Evolutionary conservation across 768 basidiomycete species (phyloP).

Genomic region (Fomitopsis serialis): DNA sequence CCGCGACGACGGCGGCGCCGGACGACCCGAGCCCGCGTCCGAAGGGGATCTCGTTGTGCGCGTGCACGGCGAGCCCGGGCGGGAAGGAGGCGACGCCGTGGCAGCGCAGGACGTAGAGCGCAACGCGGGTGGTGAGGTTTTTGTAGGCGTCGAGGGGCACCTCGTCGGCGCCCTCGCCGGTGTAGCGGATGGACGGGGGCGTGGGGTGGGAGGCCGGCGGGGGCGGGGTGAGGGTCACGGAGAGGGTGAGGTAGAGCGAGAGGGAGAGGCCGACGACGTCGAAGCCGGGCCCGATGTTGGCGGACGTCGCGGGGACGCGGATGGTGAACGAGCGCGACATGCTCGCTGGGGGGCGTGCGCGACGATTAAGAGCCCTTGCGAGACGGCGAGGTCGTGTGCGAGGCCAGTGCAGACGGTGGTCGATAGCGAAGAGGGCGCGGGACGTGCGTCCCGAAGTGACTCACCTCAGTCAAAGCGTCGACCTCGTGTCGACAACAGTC

Average conservation of each 20-base stretch:
- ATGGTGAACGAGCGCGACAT: slow-evolving; percentile 50
- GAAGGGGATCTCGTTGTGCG: slow-evolving; percentile 92
- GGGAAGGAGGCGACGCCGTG: slow-evolving; percentile 74
- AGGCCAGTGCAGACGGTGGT: too few species aligned
- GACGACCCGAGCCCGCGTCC: slow-evolving; percentile 97
- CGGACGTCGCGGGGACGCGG: slow-evolving; percentile 92
- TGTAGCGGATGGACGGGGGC: slow-evolving; percentile 66
- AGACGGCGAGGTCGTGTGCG: too few species aligned
- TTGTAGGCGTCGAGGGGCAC: slow-evolving; percentile 95
- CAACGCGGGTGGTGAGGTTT: slow-evolving; percentile 95
- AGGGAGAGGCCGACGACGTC: slow-evolving; percentile 99
- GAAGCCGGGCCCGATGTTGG: slow-evolving; percentile 98
- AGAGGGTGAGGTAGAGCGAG: slow-evolving; percentile 76
- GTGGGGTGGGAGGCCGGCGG: slow-evolving; percentile 29
- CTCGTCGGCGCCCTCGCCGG: slow-evolving; percentile 84
- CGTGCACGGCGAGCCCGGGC: slow-evolving; percentile 66
- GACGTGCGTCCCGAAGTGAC: too few species aligned
- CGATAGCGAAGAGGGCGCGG: too few species aligned
- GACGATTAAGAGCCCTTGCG: too few species aligned
- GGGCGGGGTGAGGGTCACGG: slow-evolving; percentile 43
- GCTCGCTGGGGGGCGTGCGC: background rate
- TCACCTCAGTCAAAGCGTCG: too few species aligned
- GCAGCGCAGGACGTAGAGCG: slow-evolving; percentile 96
- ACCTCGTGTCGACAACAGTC: too few species aligned
- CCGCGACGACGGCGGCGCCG: slow-evolving; percentile 97